Evolutionary conservation across 2,329 filamentous ascomycete genomes (phyloP), one percentile per base, ranked within the genome.

Genomic region (Cryphonectria japonica): DNA sequence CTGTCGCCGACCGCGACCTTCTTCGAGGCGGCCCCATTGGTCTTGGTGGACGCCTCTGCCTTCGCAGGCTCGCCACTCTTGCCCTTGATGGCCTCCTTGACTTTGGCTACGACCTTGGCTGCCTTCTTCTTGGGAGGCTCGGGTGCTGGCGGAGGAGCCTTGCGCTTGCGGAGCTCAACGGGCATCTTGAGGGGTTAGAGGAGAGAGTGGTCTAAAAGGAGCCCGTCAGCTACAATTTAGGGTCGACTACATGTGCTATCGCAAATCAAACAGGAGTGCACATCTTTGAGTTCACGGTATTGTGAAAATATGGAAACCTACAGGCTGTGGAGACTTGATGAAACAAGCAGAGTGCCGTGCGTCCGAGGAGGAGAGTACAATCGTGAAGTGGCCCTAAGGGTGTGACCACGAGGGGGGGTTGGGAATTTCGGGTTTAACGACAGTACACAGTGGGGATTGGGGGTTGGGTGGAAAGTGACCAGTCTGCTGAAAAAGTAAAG

Each of bases 141-240:
- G 78, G 37, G 84, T 80, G 37, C 82, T 80, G 71, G 69, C 71
- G 83, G 80, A 76, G 84, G 84, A 75, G 87, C 86, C 80, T 89
- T 89, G 83, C 88, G 87, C 82, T 90, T 89, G 81, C 88, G 85
- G 60, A 90, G 83, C 77, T 86, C 86, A 75, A 86, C 83, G 73
- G 87, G 85, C 88, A 90, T 89, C 69, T 72, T 79, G 75, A 66
- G 57, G 41, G 69, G 11, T 11, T 50, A 50, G 54, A 19, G 26
- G 54, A 26, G n/a, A 14, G 22, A 14, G 26, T 11, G 16, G 16
- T 63, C 43, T 61, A 50, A 22, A 29, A 39, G 39, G 60, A 46
- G 50, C 14, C 26, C 69, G 69, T 71, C 43, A 74, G 71, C 61
- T 66, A 61, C 22, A 13, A 9, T 2, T 14, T 26, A 26, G 37